Base-by-base conservation (phyloP, 306 rosid species). In the Prunus salicina region DNA sequence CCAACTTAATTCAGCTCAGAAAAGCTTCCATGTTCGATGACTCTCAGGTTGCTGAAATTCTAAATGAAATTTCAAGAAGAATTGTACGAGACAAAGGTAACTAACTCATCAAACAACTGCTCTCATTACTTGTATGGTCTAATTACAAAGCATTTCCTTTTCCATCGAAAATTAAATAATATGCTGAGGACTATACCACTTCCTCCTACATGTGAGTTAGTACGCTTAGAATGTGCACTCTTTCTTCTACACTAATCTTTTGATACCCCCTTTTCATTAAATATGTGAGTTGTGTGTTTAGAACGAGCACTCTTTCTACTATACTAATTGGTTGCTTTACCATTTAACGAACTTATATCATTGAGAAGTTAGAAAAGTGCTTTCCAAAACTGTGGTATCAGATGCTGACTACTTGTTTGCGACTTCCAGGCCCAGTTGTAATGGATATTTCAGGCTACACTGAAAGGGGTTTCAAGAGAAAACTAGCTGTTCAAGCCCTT, bases 391-490 rank as follows among this genome's bases (percentile, higher is more conserved):
- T 72, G 11, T 76, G 72, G 49, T 60, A 25, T 60, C 78, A 53
- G 67, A 79, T 78, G 68, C 73, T 22, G 22, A 78, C 67, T 57
- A 49, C 67, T 46, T 78, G 76, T 71, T 46, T 85, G 56, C 76
- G 62, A 70, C 75, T 81, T 84, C 73, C 91, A 95, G 97, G 98
- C 52, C 98, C 98, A 27, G 89, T 92, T 78, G 97, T 95, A 74
- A 82, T 92, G 98, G 84, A 92, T 47, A 71, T 81, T 73, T 79
- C 97, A 18, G 97, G 98, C 77, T 95, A 95, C 80, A 84, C 97
- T 38, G 98, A 95, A 85, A 91, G 68, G 86, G 98, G 97, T 82
- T 95, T 95, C 85, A 95, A 95, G 86, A 89, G 98, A 89, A 95
- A 95, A 81, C 85, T 95, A 72, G 98, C 97, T 27, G 93, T 92